A percentile compares a stretch with the other conserved stretches of the same genome.
Conservation (phyloP, 2,329 filamentous ascomycete genomes). For the Colletotrichum musicola region DNA sequence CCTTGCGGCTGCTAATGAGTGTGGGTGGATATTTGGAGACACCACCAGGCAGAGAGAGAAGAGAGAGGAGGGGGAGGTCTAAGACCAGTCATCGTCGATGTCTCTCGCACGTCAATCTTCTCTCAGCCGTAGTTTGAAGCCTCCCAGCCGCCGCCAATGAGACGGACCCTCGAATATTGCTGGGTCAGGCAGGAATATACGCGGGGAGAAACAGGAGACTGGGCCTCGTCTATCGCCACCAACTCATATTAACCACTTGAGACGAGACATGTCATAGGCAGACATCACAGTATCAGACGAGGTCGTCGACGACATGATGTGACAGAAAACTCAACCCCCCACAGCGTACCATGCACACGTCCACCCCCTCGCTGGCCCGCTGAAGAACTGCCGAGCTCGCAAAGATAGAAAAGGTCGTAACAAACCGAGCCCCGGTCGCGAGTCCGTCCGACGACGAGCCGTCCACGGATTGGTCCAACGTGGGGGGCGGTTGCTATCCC, state of each 20-base stretch:
- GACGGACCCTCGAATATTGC: conserved; percentile 11
- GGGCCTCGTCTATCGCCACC: conserved; percentile 9
- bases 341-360: not conserved
- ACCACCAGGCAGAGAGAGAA: not conserved
- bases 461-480: conserved; percentile 15
- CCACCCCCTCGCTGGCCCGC: not conserved
- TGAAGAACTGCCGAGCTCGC: conserved; percentile 27
- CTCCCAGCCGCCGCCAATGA: conserved; percentile 5
- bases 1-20: conserved; percentile 6
- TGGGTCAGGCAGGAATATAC: not conserved
- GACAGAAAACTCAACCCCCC: not conserved
- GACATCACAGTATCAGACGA: too few species aligned
- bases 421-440: conserved; percentile 10
- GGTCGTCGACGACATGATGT: too few species aligned
- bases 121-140: conserved; percentile 19
- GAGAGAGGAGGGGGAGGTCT: not conserved
- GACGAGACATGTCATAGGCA: conserved; percentile 5
- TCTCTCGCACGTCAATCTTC: not conserved
- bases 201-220: not conserved
- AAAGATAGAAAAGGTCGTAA: not conserved
- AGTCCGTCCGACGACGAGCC: conserved; percentile 14
- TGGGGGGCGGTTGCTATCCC: too few species aligned
- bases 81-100: too few species aligned
- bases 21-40: not conserved
- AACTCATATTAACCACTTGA: too few species aligned